Conservation (phyloP, 257 asterid species). For the Scutellaria galericulata region DNA sequence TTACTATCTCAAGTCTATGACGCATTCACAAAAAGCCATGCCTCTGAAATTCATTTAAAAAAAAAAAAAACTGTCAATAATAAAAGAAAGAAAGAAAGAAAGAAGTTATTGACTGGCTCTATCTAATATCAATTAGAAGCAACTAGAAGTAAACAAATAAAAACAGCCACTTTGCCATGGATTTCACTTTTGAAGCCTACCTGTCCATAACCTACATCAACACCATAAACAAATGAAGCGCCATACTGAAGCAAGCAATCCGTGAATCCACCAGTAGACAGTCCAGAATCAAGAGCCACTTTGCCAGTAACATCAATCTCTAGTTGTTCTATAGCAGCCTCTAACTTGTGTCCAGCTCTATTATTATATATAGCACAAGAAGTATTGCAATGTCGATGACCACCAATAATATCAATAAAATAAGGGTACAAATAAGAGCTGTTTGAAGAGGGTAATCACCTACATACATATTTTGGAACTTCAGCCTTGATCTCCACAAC, state of each 20-base stretch:
- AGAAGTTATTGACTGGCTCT: not conserved
- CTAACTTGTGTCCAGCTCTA: constrained; percentile 96
- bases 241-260: constrained; percentile 97
- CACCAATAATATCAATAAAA: constrained; percentile 2
- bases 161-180: constrained; percentile 1
- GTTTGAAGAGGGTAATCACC: constrained; percentile 71
- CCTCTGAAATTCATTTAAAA: not conserved
- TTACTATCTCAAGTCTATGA: not conserved
- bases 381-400: constrained; percentile 16
- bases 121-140: not conserved
- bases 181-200: constrained; percentile 37
- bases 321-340: constrained; percentile 90
- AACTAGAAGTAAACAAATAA: not conserved
- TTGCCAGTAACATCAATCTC: constrained; percentile 81
- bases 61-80: not conserved
- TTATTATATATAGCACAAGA: constrained; percentile 27
- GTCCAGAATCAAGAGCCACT: constrained; percentile 99
- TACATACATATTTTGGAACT: constrained; percentile 98
- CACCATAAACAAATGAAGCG: constrained; percentile 95
- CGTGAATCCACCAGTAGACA: constrained; percentile 98
- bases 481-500: constrained; percentile 93
- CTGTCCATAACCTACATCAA: constrained; percentile 99
- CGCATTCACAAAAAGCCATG: not conserved
- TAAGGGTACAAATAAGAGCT: not conserved
- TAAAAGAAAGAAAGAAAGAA: not conserved